Conservation (phyloP, 2,329 filamentous ascomycete species). For the Hortaea werneckii region DNA sequence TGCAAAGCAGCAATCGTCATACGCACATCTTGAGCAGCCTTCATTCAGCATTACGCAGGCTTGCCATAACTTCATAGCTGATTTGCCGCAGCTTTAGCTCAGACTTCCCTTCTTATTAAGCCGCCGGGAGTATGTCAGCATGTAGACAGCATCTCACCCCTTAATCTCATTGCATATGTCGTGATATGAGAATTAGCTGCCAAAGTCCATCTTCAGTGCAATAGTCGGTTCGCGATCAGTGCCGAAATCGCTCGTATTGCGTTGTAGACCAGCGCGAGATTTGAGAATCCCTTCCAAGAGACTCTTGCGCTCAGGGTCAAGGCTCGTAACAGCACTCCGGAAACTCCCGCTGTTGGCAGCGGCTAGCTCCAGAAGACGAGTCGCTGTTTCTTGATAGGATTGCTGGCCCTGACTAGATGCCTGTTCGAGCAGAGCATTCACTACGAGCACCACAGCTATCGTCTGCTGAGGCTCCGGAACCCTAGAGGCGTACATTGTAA, state of each 20-base stretch:
- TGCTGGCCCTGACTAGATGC: conserved; percentile 48
- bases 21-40: too few species aligned
- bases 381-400: conserved; percentile 61
- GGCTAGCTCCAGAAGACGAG: conserved; percentile 69
- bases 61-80: too few species aligned
- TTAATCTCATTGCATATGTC: too few species aligned
- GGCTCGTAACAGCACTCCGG: conserved; percentile 57
- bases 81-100: too few species aligned
- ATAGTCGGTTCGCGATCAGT: conserved; percentile 62
- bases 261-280: conserved; percentile 34
- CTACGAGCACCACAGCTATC: conserved; percentile 62
- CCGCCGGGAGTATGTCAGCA: too few species aligned
- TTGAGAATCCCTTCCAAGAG: conserved; percentile 60
- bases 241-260: conserved; percentile 28
- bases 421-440: conserved; percentile 65
- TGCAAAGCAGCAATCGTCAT: too few species aligned
- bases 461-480: conserved; percentile 29
- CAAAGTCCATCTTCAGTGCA: conserved; percentile 87
- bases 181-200: conserved; percentile 1
- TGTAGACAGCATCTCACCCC: too few species aligned
- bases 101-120: too few species aligned
- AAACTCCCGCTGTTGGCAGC: conserved; percentile 64
- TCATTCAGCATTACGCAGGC: too few species aligned
- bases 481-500: conserved; percentile 59
- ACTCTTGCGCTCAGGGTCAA: conserved; percentile 59